phyloP scores from a whole-genome alignment of 768 basidiomycete genomes.

The Suillus placidus region DNA sequence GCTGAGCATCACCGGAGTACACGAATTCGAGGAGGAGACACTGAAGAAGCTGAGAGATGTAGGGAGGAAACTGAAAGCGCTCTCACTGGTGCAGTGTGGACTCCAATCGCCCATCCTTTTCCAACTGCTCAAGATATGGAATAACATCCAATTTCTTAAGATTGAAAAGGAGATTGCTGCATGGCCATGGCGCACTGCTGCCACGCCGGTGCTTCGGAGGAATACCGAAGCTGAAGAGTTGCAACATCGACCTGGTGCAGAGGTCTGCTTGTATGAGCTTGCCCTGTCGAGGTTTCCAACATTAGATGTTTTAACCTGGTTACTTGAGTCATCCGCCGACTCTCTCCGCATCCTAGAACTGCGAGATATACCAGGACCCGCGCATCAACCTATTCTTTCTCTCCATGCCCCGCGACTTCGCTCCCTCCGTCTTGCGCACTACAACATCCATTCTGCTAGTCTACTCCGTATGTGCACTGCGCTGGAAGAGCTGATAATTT shows the following conservation, averaged over 20 bases:
- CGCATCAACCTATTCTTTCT: conserved; percentile 25
- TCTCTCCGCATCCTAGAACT: conserved; percentile 45
- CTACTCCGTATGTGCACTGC: conserved; percentile 39
- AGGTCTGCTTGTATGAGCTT: conserved; percentile 43
- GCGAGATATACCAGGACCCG: conserved; percentile 32
- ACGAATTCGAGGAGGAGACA: conserved; percentile 30
- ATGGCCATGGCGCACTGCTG: conserved; percentile 31
- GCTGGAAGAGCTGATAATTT: conserved; percentile 44
- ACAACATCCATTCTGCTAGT: conserved; percentile 34
- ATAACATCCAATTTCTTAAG: conserved; percentile 40
- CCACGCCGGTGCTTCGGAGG: conserved; percentile 15
- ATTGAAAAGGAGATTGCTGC: conserved; percentile 41
- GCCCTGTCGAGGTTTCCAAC: conserved; percentile 37
- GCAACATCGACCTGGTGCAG: conserved; percentile 13
- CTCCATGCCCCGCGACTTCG: conserved; percentile 38
- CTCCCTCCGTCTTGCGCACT: conserved; percentile 45
- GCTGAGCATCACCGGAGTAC: conserved; percentile 27
- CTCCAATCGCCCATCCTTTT: conserved; percentile 48
- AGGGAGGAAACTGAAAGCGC: conserved; percentile 33
- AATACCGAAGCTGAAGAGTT: not conserved
- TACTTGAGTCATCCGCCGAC: conserved; percentile 38
- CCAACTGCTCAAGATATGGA: conserved; percentile 43
- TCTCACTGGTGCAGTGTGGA: conserved; percentile 37
- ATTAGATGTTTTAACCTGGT: conserved; percentile 39
- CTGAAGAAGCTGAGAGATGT: conserved; percentile 29